Percentiles rank a stretch among this genome's conserved stretches.
Conservation (phyloP, 2,329 filamentous ascomycete genomes). For the Plectosphaerella sp. region DNA sequence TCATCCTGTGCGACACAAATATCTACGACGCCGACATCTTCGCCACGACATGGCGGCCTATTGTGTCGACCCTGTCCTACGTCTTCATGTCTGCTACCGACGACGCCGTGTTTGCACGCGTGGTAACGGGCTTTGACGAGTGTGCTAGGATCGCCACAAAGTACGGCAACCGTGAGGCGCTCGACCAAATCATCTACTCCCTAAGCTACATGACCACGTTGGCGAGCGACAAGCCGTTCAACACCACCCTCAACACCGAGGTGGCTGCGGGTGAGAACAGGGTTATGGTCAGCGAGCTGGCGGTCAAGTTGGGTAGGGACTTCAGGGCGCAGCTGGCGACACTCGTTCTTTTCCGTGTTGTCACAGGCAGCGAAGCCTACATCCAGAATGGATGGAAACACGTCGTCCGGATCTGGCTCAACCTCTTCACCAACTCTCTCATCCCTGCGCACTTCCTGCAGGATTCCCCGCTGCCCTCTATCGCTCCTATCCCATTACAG, state of each 20-base stretch:
- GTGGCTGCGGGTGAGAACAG: conserved; percentile 87
- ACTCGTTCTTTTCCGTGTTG: conserved; percentile 89
- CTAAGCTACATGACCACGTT: conserved; percentile 88
- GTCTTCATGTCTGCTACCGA: conserved; percentile 99
- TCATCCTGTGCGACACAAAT: conserved; percentile 83
- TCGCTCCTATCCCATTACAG: conserved; percentile 83
- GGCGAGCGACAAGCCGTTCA: conserved; percentile 69
- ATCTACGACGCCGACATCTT: conserved; percentile 98
- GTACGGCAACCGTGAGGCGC: conserved; percentile 76
- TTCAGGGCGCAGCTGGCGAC: conserved; percentile 92
- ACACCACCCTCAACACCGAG: conserved; percentile 88
- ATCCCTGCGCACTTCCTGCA: conserved; percentile 73
- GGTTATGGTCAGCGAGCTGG: conserved; percentile 97
- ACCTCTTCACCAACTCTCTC: conserved; percentile 92
- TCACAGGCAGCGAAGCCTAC: conserved; percentile 76
- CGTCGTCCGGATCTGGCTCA: conserved; percentile 87
- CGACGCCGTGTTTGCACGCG: conserved; percentile 87
- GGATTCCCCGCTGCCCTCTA: conserved; percentile 59
- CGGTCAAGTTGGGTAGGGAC: conserved; percentile 90
- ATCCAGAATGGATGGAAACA: conserved; percentile 75
- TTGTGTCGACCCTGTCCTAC: conserved; percentile 91
- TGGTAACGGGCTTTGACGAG: conserved; percentile 93
- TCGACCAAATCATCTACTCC: conserved; percentile 90
- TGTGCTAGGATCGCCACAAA: conserved; percentile 88
- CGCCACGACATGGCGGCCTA: conserved; percentile 88